These are phyloP conservation scores for Carex parvula DNA, from an alignment of 176 grass and related monocot genomes.

Conservation along the genomic window DNA sequence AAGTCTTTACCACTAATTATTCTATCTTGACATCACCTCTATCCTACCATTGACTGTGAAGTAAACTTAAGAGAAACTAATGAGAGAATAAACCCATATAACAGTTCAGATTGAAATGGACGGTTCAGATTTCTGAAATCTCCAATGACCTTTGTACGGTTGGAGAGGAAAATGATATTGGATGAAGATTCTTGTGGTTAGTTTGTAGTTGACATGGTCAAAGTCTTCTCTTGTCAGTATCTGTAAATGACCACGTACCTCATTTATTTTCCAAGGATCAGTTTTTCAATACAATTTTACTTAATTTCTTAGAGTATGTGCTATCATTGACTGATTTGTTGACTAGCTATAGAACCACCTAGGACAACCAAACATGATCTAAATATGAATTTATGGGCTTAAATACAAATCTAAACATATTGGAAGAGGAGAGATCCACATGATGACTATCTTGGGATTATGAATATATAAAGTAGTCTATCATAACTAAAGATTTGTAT, in stretches of 20 bases:
- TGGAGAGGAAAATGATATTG: too few relatives aligned
- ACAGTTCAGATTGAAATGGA: too few relatives aligned
- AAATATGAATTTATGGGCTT: background rate
- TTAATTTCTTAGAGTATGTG: background rate
- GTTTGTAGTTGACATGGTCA: conserved; percentile 16
- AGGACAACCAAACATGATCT: background rate
- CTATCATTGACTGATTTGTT: background rate
- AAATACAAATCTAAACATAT: background rate
- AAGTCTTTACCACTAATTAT: background rate
- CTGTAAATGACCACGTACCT: background rate
- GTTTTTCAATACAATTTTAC: background rate
- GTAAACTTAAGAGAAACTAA: background rate
- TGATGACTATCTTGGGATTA: too few relatives aligned
- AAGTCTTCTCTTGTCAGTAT: conserved; percentile 20
- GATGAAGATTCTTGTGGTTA: too few relatives aligned
- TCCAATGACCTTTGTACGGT: too few relatives aligned
- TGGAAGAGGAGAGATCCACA: background rate
- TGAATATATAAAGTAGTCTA: too few relatives aligned
- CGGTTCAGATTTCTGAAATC: too few relatives aligned
- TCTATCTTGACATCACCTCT: too few relatives aligned
- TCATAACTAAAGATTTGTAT: too few relatives aligned
- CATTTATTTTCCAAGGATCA: background rate
- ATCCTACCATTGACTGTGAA: too few relatives aligned
- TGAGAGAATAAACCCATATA: background rate
- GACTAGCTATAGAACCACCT: background rate